Conservation (phyloP, 495 filamentous ascomycete species). For the Aspergillus taichungensis region DNA sequence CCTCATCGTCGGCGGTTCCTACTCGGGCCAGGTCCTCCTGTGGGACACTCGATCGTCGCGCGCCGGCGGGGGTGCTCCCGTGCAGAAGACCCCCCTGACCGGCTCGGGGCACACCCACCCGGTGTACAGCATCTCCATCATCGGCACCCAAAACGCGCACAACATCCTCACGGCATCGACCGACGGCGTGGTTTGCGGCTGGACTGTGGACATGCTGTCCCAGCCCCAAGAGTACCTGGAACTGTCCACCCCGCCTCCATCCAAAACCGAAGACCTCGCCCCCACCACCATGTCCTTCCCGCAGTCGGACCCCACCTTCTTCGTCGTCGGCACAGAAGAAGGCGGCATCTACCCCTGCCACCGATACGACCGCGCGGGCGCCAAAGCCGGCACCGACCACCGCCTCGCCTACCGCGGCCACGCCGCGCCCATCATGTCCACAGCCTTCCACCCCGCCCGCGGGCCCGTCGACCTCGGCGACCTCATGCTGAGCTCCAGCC, state of each 20-base stretch:
- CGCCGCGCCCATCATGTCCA: slow-evolving; percentile 87
- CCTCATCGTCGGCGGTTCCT: slow-evolving; percentile 87
- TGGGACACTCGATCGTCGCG: slow-evolving; percentile 79
- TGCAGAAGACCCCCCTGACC: slow-evolving; percentile 92
- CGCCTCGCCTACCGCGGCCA: slow-evolving; percentile 81
- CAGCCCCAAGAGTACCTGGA: slow-evolving; percentile 90
- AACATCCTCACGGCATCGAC: slow-evolving; percentile 96
- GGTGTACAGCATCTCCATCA: slow-evolving; percentile 88
- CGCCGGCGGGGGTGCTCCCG: slow-evolving; percentile 67
- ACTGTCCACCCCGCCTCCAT: slow-evolving; percentile 72
- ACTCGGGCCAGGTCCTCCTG: slow-evolving; percentile 93
- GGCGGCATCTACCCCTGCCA: slow-evolving; percentile 93
- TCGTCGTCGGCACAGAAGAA: slow-evolving; percentile 94
- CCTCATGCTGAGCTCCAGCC: slow-evolving; percentile 70
- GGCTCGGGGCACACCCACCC: slow-evolving; percentile 90
- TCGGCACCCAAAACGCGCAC: slow-evolving; percentile 97
- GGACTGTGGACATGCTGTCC: slow-evolving; percentile 94
- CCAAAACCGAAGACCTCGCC: slow-evolving; percentile 89
- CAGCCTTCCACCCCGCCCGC: slow-evolving; percentile 86
- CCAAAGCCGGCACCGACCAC: slow-evolving; percentile 87
- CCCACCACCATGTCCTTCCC: slow-evolving; percentile 97
- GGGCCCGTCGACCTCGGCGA: slow-evolving; percentile 94
- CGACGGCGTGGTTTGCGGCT: slow-evolving; percentile 91
- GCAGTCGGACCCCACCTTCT: slow-evolving; percentile 89
- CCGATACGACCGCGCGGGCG: slow-evolving; percentile 91